phyloP scores from a whole-genome alignment of 164 flowering plant genomes.

The Sextonia rubra region DNA sequence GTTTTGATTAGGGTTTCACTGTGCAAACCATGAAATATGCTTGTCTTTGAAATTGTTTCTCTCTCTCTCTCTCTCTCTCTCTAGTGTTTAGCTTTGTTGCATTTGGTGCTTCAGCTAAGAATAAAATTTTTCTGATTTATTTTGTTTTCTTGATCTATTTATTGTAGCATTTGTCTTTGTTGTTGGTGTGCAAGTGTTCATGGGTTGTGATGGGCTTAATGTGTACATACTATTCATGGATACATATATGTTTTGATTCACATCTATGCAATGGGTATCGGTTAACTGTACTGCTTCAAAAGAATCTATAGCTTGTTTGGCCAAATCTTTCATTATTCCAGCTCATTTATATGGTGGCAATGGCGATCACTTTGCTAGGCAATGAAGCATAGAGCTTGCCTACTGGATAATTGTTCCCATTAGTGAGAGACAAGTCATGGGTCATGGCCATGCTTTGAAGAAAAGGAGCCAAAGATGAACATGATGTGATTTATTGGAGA shows the following conservation, averaged over 20 bases:
- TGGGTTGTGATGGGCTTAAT: neutral
- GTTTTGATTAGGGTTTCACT: neutral
- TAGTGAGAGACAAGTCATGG: too few relatives aligned
- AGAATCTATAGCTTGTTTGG: neutral
- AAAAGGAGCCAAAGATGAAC: neutral
- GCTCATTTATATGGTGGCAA: neutral
- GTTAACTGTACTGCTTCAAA: neutral
- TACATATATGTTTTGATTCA: neutral
- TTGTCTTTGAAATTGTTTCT: too few relatives aligned
- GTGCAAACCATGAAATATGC: neutral
- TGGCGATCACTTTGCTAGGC: too few relatives aligned
- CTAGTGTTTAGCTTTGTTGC: too few relatives aligned
- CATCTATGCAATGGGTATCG: neutral
- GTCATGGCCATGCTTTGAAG: neutral
- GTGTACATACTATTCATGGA: neutral
- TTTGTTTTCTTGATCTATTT: neutral
- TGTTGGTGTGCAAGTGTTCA: neutral
- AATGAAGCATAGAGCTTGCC: neutral
- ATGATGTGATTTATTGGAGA: neutral
- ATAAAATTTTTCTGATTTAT: too few relatives aligned
- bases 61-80: too few relatives aligned
- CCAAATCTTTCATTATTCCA: neutral
- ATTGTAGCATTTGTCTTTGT: neutral
- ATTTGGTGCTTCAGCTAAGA: neutral
- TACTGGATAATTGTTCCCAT: neutral